Base-by-base conservation (phyloP, 139 green algal genomes). In the Medakamo hakoo region DNA sequence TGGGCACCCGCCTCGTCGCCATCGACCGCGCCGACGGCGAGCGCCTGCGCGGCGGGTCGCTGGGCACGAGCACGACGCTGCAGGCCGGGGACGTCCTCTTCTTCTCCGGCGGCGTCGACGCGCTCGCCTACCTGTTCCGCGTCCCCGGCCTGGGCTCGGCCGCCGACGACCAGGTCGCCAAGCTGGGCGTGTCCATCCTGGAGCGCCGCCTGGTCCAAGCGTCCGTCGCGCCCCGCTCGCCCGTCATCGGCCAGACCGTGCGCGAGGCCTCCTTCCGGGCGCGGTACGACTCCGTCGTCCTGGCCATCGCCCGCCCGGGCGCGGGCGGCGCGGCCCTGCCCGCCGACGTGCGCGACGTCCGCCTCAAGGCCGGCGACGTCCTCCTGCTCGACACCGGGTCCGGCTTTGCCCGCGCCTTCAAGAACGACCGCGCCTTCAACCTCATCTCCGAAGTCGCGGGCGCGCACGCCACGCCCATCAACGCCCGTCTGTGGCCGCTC, bases 301-400 rank as follows among this genome's bases (percentile, higher is more conserved):
- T 90, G 25, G 82, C 73, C 21, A 70, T 90, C 14, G 78, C 87
- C 60, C 71, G 80, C 28, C n/a, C n/a, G n/a, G n/a, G n/a, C n/a
- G n/a, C n/a, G n/a, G 30, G 19, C 19, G 64, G 64, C 30, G 23
- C 49, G 30, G 58, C 49, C 4, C 22, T 73, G 26, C 4, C 21
- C 4, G 25, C 21, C 16, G 63, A 68, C 3, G 69, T 80, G 58
- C 70, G 70, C n/a, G 76, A 79, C 32, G 71, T 82, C 3, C 58
- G 64, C 28, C 63, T 86, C 24, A 49, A 73, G 57, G 67, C 71
- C 27, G 79, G 79, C 14, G 79, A 86, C 71, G 68, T 75, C 31
- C 68, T 86, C 64, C 70, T 86, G 48, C 63, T 86, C 18, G 79
- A 82, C 63, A 69, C 76, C 19, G 58, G 62, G 22, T 27, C 62